phyloP scores from a whole-genome alignment of 2,329 filamentous ascomycete species.

The Claviceps spartinae region DNA sequence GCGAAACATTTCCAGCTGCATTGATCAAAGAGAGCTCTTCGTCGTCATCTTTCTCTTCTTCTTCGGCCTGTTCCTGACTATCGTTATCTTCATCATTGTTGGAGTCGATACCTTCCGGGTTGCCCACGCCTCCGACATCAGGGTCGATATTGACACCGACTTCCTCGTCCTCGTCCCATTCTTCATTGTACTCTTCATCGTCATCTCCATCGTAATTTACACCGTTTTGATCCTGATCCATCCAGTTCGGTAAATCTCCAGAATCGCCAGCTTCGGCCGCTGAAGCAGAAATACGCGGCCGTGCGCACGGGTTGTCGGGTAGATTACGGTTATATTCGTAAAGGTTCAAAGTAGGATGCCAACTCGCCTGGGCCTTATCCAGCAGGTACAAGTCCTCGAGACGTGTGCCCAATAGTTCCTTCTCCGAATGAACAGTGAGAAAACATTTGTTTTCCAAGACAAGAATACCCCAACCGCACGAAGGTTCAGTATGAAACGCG shows the following conservation, averaged over 20 bases:
- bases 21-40: background rate
- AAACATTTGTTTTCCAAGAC: conserved; percentile 32
- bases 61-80: background rate
- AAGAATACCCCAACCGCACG: conserved; percentile 35
- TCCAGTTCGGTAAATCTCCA: conserved; percentile 1
- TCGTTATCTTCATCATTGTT: conserved; percentile 8
- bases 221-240: conserved; percentile 8
- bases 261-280: background rate
- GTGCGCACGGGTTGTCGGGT: conserved; percentile 19
- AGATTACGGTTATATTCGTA: conserved; percentile 13
- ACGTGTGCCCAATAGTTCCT: conserved; percentile 20
- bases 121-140: conserved; percentile 3
- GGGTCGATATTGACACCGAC: no score
- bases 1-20: background rate
- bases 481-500: conserved; percentile 15
- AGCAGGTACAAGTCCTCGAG: conserved; percentile 9
- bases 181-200: no score
- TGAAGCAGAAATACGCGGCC: background rate
- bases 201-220: no score
- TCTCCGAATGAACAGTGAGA: conserved; percentile 19
- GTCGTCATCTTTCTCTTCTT: background rate
- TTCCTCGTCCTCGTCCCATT: no score
- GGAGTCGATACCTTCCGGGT: conserved; percentile 7
- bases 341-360: conserved; percentile 14
- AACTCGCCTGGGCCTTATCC: conserved; percentile 4